phyloP scores from a whole-genome alignment of 208 protist genomes.

The Leishmania major region DNA sequence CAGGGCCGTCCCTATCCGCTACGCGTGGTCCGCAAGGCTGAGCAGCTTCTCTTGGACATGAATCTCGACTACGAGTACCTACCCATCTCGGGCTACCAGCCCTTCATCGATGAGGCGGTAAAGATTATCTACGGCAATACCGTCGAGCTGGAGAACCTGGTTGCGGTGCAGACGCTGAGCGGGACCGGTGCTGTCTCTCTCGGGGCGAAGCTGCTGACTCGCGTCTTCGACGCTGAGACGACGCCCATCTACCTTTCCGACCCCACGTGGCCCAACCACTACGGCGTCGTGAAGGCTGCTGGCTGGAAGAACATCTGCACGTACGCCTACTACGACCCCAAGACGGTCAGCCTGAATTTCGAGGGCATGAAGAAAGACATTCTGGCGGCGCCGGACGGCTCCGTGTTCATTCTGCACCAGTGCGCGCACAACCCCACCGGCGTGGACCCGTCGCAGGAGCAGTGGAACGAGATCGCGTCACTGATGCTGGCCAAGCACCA shows the following conservation, averaged over 20 bases:
- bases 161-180: conserved; percentile 83
- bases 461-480: conserved; percentile 96
- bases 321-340: conserved; percentile 87
- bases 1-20: conserved; percentile 95
- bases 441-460: conserved; percentile 94
- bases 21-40: conserved; percentile 88
- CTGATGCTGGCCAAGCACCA: conserved; percentile 82
- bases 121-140: conserved; percentile 91
- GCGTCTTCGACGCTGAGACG: conserved; percentile 30
- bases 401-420: conserved; percentile 96
- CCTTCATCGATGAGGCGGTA: conserved; percentile 82
- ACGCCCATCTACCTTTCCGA: conserved; percentile 80
- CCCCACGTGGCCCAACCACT: conserved; percentile 92
- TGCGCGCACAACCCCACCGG: conserved; percentile 99
- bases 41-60: conserved; percentile 63
- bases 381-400: conserved; percentile 69
- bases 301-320: conserved; percentile 62
- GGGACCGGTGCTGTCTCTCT: conserved; percentile 90
- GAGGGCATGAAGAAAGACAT: conserved; percentile 87
- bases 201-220: conserved; percentile 62
- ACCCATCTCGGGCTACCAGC: conserved; percentile 91
- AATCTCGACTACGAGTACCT: conserved; percentile 97
- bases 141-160: conserved; percentile 56
- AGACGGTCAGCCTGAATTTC: conserved; percentile 78
- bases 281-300: conserved; percentile 55